These are phyloP conservation scores for Echinosophora koreensis DNA, from an alignment of 306 rosid genomes.

Conservation along the genomic window DNA sequence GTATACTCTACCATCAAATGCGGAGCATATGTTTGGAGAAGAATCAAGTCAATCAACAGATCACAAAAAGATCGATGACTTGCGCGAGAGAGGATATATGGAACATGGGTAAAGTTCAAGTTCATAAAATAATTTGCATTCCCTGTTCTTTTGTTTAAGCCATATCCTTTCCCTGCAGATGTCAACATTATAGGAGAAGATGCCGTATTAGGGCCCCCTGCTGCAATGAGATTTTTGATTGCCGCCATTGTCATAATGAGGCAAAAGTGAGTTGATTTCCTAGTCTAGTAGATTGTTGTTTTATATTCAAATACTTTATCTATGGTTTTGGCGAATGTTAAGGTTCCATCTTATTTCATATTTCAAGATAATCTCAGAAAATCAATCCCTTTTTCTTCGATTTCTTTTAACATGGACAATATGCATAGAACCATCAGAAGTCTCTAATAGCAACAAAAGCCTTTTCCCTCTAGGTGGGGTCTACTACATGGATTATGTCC, in stretches of 20 bases:
- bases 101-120: constrained; percentile 63
- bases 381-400: neutral
- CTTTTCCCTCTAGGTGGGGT: too few relatives aligned
- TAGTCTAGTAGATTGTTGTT: neutral
- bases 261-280: constrained; percentile 60
- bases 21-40: constrained; percentile 43
- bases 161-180: constrained; percentile 53
- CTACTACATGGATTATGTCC: too few relatives aligned
- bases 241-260: constrained; percentile 87
- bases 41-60: constrained; percentile 44
- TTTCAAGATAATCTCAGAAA: neutral
- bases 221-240: constrained; percentile 81
- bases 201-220: constrained; percentile 89
- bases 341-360: constrained; percentile 7
- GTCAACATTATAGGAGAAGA: constrained; percentile 77
- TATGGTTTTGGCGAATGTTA: constrained; percentile 1
- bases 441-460: too few relatives aligned
- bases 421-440: neutral
- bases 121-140: neutral
- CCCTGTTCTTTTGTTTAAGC: neutral
- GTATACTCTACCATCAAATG: constrained; percentile 43
- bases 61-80: constrained; percentile 26
- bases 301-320: neutral
- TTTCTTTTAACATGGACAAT: neutral
- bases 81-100: constrained; percentile 61